Conservation (phyloP, 495 filamentous ascomycete genomes). For the Penicillium simplicissimum region DNA sequence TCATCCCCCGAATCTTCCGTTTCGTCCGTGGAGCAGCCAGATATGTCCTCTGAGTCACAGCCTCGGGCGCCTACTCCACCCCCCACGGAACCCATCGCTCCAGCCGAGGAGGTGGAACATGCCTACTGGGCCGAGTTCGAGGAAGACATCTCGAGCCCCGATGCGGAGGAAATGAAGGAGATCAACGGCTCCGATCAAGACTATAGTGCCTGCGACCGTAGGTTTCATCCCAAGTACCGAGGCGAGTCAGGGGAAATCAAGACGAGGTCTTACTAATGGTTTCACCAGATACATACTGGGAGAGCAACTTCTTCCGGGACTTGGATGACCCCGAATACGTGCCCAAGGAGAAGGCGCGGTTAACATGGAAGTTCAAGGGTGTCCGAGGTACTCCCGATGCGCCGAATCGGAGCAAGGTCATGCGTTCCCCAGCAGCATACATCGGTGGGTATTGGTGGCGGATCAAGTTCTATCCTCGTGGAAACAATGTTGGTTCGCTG, state of each 20-base stretch:
- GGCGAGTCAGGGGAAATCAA: not conserved
- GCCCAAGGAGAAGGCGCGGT: slow-evolving; percentile 51
- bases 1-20: not conserved
- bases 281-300: slow-evolving; percentile 56
- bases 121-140: slow-evolving; percentile 51
- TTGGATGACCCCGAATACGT: slow-evolving; percentile 62
- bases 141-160: slow-evolving; percentile 59
- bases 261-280: slow-evolving; percentile 12
- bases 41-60: slow-evolving; percentile 12
- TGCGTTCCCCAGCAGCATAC: slow-evolving; percentile 58
- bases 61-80: slow-evolving; percentile 13
- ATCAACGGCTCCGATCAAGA: slow-evolving; percentile 53
- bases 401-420: slow-evolving; percentile 58
- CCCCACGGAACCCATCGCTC: slow-evolving; percentile 4
- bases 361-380: slow-evolving; percentile 61
- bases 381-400: slow-evolving; percentile 62
- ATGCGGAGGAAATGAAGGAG: slow-evolving; percentile 60
- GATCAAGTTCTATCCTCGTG: slow-evolving; percentile 68
- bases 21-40: slow-evolving; percentile 1
- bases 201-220: slow-evolving; percentile 56
- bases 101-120: slow-evolving; percentile 38
- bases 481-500: slow-evolving; percentile 61
- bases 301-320: slow-evolving; percentile 55
- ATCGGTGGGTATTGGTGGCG: slow-evolving; percentile 68
- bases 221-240: slow-evolving; percentile 18